Conservation (phyloP, 257 asterid species). For the Solanum ossicruentum region DNA sequence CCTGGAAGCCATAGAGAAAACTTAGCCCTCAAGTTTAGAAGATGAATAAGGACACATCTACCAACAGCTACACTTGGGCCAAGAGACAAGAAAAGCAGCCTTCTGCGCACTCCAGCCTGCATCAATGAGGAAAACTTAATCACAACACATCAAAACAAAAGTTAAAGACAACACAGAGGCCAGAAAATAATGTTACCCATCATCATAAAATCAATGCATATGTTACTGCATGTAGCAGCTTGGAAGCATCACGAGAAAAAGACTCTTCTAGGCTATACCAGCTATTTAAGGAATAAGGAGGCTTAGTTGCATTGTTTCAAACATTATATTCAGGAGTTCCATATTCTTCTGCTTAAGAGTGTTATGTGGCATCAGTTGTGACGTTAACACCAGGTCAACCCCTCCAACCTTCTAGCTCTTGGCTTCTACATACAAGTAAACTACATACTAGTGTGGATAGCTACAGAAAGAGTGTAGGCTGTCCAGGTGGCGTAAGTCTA, state of each 20-base stretch:
- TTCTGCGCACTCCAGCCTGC: background rate
- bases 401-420: background rate
- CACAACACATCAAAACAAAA: background rate
- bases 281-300: background rate
- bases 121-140: background rate
- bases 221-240: background rate
- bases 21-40: constrained; percentile 1
- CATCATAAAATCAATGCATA: background rate
- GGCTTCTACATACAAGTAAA: background rate
- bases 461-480: background rate
- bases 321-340: background rate
- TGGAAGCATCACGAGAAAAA: background rate
- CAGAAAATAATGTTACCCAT: background rate
- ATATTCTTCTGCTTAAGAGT: background rate
- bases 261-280: background rate
- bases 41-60: background rate
- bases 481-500: background rate
- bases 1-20: constrained; percentile 20
- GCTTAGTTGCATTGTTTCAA: background rate
- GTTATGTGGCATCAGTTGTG: background rate
- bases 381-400: background rate
- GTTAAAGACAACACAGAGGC: background rate
- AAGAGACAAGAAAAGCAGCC: background rate
- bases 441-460: background rate
- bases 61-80: background rate